These are phyloP conservation scores for Salix brachista DNA, from an alignment of 345 rosid species.

Conservation along the genomic window DNA sequence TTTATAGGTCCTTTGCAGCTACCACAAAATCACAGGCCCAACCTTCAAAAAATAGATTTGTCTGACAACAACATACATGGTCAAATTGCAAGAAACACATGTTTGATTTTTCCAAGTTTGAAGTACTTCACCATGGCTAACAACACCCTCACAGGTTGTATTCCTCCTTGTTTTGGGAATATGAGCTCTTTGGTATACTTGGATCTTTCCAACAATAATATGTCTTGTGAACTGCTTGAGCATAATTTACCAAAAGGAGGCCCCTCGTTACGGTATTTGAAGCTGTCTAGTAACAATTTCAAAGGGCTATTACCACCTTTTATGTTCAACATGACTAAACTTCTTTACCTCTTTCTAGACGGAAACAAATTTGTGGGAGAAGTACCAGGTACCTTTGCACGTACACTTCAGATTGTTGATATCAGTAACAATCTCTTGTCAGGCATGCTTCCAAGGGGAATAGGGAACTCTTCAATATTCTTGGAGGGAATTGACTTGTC, in stretches of 20 bases:
- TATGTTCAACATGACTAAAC: not conserved
- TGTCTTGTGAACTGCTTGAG: not conserved
- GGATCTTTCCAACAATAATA: slow-evolving; percentile 20
- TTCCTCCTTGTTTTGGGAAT: slow-evolving; percentile 19
- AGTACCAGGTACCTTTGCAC: not conserved
- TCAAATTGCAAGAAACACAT: not conserved
- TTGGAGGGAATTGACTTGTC: not conserved
- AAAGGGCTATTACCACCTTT: not conserved
- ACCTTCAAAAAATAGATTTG: not conserved
- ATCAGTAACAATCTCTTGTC: not conserved
- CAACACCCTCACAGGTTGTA: slow-evolving; percentile 13
- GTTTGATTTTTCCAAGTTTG: slow-evolving; percentile 7
- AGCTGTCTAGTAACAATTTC: not conserved
- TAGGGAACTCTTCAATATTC: not conserved
- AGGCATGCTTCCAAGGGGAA: not conserved
- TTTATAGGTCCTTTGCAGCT: not conserved
- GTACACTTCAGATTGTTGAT: not conserved
- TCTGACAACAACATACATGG: slow-evolving; percentile 1
- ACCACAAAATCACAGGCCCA: not conserved
- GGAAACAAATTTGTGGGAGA: not conserved
- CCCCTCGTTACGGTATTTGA: not conserved
- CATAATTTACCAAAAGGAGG: not conserved
- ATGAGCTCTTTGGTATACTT: not conserved
- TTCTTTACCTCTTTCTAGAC: not conserved
- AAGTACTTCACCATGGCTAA: not conserved